Evolutionary conservation across 2,329 filamentous ascomycete genomes (phyloP).

Genomic region (Claviceps fusiformis): DNA sequence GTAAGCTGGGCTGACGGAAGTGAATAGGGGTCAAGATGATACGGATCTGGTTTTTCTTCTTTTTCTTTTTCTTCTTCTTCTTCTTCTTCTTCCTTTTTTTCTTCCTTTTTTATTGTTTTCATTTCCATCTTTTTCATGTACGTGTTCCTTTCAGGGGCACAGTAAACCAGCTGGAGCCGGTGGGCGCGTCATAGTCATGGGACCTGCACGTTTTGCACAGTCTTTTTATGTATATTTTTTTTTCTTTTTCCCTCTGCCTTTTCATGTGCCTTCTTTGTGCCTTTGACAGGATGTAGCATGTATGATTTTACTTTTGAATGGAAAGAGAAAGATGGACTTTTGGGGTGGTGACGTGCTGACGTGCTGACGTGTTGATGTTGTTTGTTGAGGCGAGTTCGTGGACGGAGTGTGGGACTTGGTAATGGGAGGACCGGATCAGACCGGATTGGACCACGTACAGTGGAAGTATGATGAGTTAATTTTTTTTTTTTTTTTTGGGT

Average conservation of each 20-base stretch:
- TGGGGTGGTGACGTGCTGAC: no score
- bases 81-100: no score
- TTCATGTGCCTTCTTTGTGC: not conserved
- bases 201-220: not conserved
- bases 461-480: no score
- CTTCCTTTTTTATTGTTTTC: no score
- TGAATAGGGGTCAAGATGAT: not conserved
- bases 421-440: no score
- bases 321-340: not conserved
- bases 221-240: not conserved
- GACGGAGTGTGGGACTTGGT: no score
- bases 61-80: not conserved
- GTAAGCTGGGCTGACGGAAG: slow-evolving; percentile 14
- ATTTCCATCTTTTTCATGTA: no score
- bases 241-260: no score
- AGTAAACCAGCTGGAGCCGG: not conserved
- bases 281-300: not conserved
- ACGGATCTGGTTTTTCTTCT: not conserved
- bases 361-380: no score
- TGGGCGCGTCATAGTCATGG: not conserved
- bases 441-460: no score
- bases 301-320: not conserved
- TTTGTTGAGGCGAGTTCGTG: no score
- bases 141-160: not conserved
- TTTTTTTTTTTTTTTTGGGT: no score